Evolutionary conservation across 352 stramenopile genomes (phyloP).

Genomic region (Sclerospora graminicola): DNA sequence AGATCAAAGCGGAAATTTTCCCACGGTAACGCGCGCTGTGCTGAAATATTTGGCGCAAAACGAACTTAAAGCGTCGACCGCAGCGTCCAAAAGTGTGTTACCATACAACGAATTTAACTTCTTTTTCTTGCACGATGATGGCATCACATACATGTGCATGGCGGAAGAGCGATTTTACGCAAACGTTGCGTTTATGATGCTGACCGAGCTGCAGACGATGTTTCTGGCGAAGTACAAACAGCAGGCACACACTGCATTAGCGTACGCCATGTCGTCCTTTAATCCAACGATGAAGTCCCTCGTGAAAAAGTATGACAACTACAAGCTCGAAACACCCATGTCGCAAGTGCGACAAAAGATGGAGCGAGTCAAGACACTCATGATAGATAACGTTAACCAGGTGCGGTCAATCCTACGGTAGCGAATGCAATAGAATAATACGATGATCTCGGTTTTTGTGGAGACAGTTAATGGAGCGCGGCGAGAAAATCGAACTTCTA

Average conservation of each 20-base stretch:
- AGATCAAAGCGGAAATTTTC: no score
- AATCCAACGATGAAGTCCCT: conserved; percentile 41
- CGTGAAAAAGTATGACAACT: conserved; percentile 83
- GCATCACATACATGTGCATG: no score
- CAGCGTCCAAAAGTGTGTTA: no score
- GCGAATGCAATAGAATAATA: no score
- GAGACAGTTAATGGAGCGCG: conserved; percentile 89
- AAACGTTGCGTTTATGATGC: no score
- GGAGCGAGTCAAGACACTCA: conserved; percentile 96
- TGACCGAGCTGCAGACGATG: conserved; percentile 47
- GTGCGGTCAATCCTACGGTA: conserved; percentile 9
- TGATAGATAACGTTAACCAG: conserved; percentile 98
- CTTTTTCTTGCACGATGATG: no score
- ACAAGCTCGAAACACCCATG: conserved; percentile 68
- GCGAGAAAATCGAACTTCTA: conserved; percentile 95
- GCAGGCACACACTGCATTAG: conserved; percentile 52
- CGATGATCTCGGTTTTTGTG: neutral
- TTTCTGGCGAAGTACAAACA: conserved; percentile 61
- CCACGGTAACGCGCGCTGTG: no score
- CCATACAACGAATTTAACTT: no score
- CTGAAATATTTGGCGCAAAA: no score
- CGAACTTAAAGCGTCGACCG: no score
- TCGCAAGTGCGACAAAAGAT: conserved; percentile 89
- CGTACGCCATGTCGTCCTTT: conserved; percentile 63
- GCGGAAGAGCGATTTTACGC: no score